Evolutionary conservation across 345 rosid genomes (phyloP).

Genomic region (Eucalyptus sp.): DNA sequence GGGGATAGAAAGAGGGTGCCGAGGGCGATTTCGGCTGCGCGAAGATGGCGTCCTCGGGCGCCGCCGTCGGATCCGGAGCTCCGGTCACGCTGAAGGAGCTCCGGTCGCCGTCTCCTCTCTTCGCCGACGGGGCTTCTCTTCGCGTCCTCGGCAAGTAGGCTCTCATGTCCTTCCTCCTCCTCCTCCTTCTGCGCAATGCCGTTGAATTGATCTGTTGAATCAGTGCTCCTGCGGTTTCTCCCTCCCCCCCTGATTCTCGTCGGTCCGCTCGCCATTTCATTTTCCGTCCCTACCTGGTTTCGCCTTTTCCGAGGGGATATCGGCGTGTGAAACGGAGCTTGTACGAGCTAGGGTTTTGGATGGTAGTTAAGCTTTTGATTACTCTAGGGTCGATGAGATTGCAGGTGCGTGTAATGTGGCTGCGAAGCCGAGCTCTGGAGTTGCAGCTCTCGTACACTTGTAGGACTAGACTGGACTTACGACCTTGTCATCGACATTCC

Average conservation of each 20-base stretch:
- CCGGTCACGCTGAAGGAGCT: constrained; percentile 43
- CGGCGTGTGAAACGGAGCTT: neutral
- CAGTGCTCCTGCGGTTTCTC: neutral
- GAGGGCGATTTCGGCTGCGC: no score
- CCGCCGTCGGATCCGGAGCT: constrained; percentile 26
- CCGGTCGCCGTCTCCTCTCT: constrained; percentile 42
- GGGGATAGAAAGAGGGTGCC: fast-evolving
- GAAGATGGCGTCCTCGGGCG: constrained; percentile 14
- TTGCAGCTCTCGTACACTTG: no score
- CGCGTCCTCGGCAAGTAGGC: constrained; percentile 62
- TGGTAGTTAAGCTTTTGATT: neutral
- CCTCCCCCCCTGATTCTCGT: neutral
- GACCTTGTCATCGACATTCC: no score
- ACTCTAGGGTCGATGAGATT: neutral
- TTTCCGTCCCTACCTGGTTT: neutral
- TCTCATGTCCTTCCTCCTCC: neutral
- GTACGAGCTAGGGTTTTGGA: neutral
- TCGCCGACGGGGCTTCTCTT: constrained; percentile 45
- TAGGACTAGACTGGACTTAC: no score
- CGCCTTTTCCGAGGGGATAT: neutral
- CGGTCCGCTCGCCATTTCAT: neutral
- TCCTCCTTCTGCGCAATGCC: neutral
- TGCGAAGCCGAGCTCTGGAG: neutral
- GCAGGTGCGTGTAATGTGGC: neutral
- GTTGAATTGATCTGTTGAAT: neutral